Evolutionary conservation across 495 filamentous ascomycete species (phyloP).

Genomic region (Apodospora peruviana): DNA sequence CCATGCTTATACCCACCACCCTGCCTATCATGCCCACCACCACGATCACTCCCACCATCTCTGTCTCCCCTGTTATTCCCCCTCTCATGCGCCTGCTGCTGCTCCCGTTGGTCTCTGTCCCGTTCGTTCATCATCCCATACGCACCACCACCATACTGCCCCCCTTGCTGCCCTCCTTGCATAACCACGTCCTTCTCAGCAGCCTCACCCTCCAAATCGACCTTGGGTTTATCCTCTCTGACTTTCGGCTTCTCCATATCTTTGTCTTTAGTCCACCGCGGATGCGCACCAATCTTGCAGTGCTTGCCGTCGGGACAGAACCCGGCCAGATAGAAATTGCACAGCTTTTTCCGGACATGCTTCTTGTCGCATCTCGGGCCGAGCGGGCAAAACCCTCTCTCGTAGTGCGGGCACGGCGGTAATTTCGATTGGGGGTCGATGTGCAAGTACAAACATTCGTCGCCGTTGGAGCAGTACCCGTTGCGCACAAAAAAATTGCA

Average conservation of each 20-base stretch:
- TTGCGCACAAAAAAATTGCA: conserved; percentile 88
- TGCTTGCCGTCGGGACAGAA: conserved; percentile 80
- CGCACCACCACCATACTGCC: conserved; percentile 5
- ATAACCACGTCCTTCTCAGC: conserved; percentile 21
- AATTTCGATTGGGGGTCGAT: conserved; percentile 75
- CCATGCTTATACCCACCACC: conserved; percentile 32
- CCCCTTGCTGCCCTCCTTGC: neutral
- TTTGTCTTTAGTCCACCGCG: conserved; percentile 58
- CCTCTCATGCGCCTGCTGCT: neutral
- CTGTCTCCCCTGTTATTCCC: conserved; percentile 9
- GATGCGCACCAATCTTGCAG: conserved; percentile 76
- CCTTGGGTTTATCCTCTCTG: conserved; percentile 49
- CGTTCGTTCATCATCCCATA: conserved; percentile 10
- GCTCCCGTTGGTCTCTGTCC: conserved; percentile 2
- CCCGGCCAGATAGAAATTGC: conserved; percentile 82
- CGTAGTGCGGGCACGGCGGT: conserved; percentile 88
- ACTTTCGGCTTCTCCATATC: conserved; percentile 69
- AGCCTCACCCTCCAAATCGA: conserved; percentile 44
- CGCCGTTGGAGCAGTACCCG: conserved; percentile 90
- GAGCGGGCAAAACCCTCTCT: conserved; percentile 89
- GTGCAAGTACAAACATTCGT: conserved; percentile 95
- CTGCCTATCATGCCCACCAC: conserved; percentile 19
- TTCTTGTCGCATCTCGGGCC: conserved; percentile 81
- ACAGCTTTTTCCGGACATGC: conserved; percentile 72
- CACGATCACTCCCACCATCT: conserved; percentile 17